A percentile compares a stretch with the other conserved stretches of the same genome.
Conservation (phyloP, 2,329 filamentous ascomycete genomes). For the Cladosporium oxysporum region DNA sequence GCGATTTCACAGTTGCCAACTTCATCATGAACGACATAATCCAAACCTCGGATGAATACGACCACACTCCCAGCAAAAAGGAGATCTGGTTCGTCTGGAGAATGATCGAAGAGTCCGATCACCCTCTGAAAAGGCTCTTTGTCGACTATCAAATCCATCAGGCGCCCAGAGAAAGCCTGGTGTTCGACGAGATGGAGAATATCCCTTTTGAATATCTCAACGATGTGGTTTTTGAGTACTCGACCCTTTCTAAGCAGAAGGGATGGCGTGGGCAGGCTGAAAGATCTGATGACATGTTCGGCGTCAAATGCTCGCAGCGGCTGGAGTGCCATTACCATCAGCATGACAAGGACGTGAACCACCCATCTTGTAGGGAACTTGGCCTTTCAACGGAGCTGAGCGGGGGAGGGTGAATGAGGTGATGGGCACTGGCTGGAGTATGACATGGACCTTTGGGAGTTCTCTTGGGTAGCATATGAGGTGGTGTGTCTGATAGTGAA, state of each 20-base stretch:
- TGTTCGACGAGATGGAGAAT: background rate
- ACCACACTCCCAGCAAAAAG: background rate
- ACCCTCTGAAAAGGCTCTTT: background rate
- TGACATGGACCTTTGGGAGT: background rate
- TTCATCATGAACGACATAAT: constrained; percentile 1
- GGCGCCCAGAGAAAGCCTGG: background rate
- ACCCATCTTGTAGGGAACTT: background rate
- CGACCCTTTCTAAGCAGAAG: background rate
- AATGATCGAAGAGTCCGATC: too few relatives aligned
- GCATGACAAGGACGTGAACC: background rate
- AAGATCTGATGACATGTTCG: too few relatives aligned
- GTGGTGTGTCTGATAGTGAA: background rate
- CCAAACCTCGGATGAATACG: background rate
- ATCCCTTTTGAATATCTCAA: background rate
- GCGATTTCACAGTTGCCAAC: constrained; percentile 5
- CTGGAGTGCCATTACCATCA: background rate
- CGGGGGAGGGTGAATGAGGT: background rate
- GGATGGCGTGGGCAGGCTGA: too few relatives aligned
- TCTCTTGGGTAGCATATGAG: background rate
- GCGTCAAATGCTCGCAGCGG: background rate
- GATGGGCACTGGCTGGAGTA: too few relatives aligned
- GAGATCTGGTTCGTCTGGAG: background rate
- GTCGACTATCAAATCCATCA: background rate
- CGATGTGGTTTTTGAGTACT: background rate
- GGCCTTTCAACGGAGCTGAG: too few relatives aligned